Percentiles rank a stretch among this genome's conserved stretches.
Evolutionary conservation across 179 eudicot genomes (phyloP).

Genomic region (Spinacia oleracea): DNA sequence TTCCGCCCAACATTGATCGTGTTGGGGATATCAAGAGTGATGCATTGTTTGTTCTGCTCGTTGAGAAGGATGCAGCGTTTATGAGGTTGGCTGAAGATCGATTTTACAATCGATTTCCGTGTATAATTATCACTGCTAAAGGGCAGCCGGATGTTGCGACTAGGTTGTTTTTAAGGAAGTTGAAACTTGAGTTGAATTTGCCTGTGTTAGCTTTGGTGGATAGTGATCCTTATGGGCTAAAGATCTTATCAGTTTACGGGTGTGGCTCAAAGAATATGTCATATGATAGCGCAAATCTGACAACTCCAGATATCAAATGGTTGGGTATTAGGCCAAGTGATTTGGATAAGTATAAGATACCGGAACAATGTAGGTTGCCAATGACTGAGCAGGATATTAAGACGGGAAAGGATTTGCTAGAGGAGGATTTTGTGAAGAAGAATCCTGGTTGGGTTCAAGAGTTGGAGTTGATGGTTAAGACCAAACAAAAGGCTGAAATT

Average conservation of each 20-base stretch:
- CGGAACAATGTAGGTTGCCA: conserved; percentile 96
- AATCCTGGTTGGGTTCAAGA: conserved; percentile 96
- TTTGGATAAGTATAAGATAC: conserved; percentile 91
- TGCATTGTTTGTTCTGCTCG: conserved; percentile 78
- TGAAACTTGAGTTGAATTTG: conserved; percentile 80
- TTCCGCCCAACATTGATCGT: conserved; percentile 88
- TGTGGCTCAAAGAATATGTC: conserved; percentile 99
- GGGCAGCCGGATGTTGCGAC: conserved; percentile 99
- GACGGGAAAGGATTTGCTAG: conserved; percentile 93
- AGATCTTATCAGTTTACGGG: conserved; percentile 92
- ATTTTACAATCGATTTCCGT: conserved; percentile 88
- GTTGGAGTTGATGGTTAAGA: conserved; percentile 92
- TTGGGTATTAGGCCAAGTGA: conserved; percentile 94
- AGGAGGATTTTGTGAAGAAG: conserved; percentile 99
- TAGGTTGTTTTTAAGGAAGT: conserved; percentile 77
- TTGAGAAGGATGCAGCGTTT: conserved; percentile 95
- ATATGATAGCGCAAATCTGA: conserved; percentile 91
- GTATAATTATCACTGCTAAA: conserved; percentile 85
- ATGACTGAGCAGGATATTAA: conserved; percentile 98
- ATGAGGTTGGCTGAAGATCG: conserved; percentile 87
- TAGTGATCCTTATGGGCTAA: conserved; percentile 95
- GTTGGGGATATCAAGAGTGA: conserved; percentile 90
- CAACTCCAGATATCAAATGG: conserved; percentile 96
- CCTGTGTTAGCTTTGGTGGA: conserved; percentile 93
- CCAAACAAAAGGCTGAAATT: conserved; percentile 96